These are phyloP conservation scores for Kodamaea nitidulidarum DNA, from an alignment of 805 yeast species.

Conservation along the genomic window DNA sequence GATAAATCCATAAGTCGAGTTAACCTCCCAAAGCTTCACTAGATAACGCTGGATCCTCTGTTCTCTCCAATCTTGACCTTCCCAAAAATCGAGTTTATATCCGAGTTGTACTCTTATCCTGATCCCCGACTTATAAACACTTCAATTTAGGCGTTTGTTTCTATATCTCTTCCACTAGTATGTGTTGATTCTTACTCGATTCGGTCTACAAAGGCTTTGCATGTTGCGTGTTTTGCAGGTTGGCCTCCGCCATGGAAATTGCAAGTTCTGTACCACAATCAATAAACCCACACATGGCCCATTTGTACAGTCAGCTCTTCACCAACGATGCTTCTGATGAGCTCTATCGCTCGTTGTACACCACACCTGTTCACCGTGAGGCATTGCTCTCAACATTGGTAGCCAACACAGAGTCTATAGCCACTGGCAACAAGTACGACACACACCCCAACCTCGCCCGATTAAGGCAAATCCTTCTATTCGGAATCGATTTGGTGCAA, in stretches of 20 bases:
- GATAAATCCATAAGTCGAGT: too few species aligned
- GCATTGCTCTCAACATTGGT: constrained; percentile 20
- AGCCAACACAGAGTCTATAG: constrained; percentile 17
- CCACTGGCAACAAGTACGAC: constrained; percentile 40
- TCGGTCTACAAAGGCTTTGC: not conserved
- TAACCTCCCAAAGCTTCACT: too few species aligned
- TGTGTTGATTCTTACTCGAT: not conserved
- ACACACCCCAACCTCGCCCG: constrained; percentile 9
- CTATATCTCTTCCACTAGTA: too few species aligned
- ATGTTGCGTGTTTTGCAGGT: constrained; percentile 1
- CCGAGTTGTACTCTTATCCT: too few species aligned
- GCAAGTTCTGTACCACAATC: not conserved
- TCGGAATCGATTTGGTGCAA: constrained; percentile 18
- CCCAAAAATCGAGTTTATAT: too few species aligned
- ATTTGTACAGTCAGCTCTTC: constrained; percentile 23
- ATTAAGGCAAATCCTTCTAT: constrained; percentile 14
- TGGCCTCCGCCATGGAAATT: not conserved
- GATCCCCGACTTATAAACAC: too few species aligned
- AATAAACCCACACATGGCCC: not conserved
- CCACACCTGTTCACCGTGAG: constrained; percentile 22
- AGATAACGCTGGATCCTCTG: too few species aligned
- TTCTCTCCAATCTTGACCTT: too few species aligned
- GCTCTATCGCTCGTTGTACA: constrained; percentile 20
- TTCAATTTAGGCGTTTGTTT: too few species aligned
- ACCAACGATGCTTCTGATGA: constrained; percentile 9